Conservation (phyloP, 805 yeast genomes). For the Wickerhamiella occidentalis region DNA sequence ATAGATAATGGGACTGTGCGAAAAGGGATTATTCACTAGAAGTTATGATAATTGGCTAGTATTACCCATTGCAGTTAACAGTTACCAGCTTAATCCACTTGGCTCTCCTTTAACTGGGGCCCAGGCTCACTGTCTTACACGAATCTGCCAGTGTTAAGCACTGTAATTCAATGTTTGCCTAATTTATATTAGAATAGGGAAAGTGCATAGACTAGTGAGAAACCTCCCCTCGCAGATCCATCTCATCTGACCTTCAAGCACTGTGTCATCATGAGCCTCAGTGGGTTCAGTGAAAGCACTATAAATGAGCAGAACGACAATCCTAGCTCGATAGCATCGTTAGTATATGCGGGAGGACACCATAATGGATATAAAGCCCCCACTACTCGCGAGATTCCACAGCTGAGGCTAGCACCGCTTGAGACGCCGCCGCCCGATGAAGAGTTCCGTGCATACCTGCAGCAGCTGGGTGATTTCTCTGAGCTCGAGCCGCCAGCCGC, state of each 20-base stretch:
- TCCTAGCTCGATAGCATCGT: conserved; percentile 64
- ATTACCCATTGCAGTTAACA: too few relatives aligned
- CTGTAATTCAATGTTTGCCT: too few relatives aligned
- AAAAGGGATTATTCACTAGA: too few relatives aligned
- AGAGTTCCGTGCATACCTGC: conserved; percentile 36
- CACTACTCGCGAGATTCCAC: conserved; percentile 73
- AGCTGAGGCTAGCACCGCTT: conserved; percentile 49
- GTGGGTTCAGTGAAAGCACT: conserved; percentile 11
- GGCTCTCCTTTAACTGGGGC: too few relatives aligned
- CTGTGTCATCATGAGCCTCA: conserved; percentile 9
- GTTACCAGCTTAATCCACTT: too few relatives aligned
- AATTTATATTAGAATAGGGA: too few relatives aligned
- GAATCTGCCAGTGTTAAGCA: too few relatives aligned
- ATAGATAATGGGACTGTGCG: too few relatives aligned
- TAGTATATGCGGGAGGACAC: conserved; percentile 41
- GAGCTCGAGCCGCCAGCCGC: conserved; percentile 31
- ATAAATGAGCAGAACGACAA: conserved; percentile 2
- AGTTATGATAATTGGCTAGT: too few relatives aligned
- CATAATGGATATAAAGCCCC: conserved; percentile 41
- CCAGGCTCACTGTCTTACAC: too few relatives aligned
- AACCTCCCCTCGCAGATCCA: too few relatives aligned
- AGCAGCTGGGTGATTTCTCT: conserved; percentile 28
- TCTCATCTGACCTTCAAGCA: not conserved
- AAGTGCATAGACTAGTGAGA: too few relatives aligned
- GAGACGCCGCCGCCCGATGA: conserved; percentile 33